Evolutionary conservation across 805 yeast species (phyloP).

Genomic region (Metschnikowia hibisci): DNA sequence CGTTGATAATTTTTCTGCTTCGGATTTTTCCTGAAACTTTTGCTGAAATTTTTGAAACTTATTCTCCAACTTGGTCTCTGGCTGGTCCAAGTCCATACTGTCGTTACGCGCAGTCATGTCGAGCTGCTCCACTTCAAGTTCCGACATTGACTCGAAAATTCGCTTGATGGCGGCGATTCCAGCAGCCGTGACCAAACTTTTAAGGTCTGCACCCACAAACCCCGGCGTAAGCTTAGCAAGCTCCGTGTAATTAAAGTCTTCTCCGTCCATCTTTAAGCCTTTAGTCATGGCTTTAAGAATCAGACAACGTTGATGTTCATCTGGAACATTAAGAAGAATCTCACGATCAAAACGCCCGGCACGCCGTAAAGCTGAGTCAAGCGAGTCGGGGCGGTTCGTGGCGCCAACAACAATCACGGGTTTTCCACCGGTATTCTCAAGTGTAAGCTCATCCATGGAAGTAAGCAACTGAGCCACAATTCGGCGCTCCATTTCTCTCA

Average conservation of each 20-base stretch:
- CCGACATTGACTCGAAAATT: constrained; percentile 63
- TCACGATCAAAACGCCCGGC: constrained; percentile 97
- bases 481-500: constrained; percentile 95
- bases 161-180: constrained; percentile 93
- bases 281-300: constrained; percentile 74
- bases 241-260: constrained; percentile 55
- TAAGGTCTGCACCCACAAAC: constrained; percentile 94
- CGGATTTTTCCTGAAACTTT: constrained; percentile 31
- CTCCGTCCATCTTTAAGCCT: constrained; percentile 56
- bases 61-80: neutral
- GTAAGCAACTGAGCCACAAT: constrained; percentile 94
- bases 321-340: constrained; percentile 91
- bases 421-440: constrained; percentile 85
- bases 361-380: constrained; percentile 90
- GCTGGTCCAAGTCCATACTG: constrained; percentile 33
- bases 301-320: constrained; percentile 71
- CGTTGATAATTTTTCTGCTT: constrained; percentile 46
- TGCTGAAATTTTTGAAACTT: neutral
- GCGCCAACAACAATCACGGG: constrained; percentile 96
- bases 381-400: constrained; percentile 91
- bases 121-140: constrained; percentile 24
- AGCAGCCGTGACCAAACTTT: constrained; percentile 90
- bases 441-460: constrained; percentile 85
- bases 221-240: constrained; percentile 95
- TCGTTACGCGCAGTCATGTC: constrained; percentile 13